Conservation (phyloP, 306 rosid genomes). For the Ziziphus jujuba region DNA sequence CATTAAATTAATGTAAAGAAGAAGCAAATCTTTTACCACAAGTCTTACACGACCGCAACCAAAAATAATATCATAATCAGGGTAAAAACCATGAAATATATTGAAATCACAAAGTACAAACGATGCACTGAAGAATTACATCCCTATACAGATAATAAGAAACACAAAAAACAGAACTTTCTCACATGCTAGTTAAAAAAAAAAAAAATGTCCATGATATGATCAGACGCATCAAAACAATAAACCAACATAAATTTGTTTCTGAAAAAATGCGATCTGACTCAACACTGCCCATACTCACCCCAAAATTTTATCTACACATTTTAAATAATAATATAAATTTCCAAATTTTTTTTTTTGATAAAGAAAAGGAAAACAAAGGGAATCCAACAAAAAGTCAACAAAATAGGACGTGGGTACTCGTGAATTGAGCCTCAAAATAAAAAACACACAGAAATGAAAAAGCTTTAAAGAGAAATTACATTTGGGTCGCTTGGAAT, state of each 20-base stretch:
- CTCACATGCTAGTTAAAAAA: too few species aligned
- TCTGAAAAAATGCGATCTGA: too few species aligned
- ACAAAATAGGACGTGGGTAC: constrained; percentile 8
- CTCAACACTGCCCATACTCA: not conserved
- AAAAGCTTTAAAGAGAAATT: constrained; percentile 12
- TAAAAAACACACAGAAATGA: constrained; percentile 9
- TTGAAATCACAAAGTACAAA: too few species aligned
- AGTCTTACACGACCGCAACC: not conserved
- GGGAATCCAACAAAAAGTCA: not conserved
- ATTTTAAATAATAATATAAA: too few species aligned
- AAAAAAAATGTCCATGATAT: too few species aligned
- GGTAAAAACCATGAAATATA: too few species aligned
- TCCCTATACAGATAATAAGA: too few species aligned
- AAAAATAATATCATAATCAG: not conserved
- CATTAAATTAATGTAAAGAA: not conserved
- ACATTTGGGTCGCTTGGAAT: constrained; percentile 94
- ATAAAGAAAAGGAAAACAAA: not conserved
- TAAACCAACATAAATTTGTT: too few species aligned
- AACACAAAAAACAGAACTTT: too few species aligned
- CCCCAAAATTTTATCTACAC: not conserved
- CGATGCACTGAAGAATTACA: too few species aligned
- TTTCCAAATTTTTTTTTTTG: too few species aligned
- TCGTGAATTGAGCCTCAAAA: constrained; percentile 14
- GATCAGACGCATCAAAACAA: too few species aligned
- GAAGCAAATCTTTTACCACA: not conserved